phyloP scores from a whole-genome alignment of 306 rosid genomes.

The Medicago arabica region DNA sequence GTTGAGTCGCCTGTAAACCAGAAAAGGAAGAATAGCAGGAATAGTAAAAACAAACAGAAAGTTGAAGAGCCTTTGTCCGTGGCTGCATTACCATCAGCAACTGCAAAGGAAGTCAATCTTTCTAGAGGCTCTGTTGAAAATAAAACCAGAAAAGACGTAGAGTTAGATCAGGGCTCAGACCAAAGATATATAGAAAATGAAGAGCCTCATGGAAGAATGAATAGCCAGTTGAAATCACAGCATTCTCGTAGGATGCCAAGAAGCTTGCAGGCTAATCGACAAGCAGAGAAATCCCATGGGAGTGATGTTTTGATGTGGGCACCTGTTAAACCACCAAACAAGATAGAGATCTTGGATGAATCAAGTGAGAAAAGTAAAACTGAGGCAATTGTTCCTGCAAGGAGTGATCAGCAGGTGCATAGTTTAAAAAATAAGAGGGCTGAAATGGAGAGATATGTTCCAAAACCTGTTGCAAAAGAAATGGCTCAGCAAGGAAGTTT shows the following conservation, averaged over 20 bases:
- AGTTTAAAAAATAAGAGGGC: slow-evolving; percentile 83
- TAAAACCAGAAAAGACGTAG: slow-evolving; percentile 57
- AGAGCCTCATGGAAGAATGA: slow-evolving; percentile 65
- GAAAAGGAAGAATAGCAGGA: slow-evolving; percentile 74
- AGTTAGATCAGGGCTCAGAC: slow-evolving; percentile 57
- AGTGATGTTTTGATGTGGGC: slow-evolving; percentile 82
- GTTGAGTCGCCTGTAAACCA: slow-evolving; percentile 56
- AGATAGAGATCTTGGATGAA: slow-evolving; percentile 63
- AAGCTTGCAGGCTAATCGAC: slow-evolving; percentile 65
- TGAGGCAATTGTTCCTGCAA: slow-evolving; percentile 55
- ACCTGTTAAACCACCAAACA: slow-evolving; percentile 79
- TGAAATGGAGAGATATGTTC: slow-evolving; percentile 94
- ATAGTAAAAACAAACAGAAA: slow-evolving; percentile 71
- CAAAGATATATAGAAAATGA: slow-evolving; percentile 58
- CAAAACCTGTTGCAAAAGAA: slow-evolving; percentile 98
- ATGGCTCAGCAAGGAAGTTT: slow-evolving; percentile 84
- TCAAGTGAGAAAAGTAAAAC: slow-evolving; percentile 52
- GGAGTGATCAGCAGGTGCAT: slow-evolving; percentile 70
- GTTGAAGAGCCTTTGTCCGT: slow-evolving; percentile 54
- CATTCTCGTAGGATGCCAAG: slow-evolving; percentile 73
- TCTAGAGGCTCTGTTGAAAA: slow-evolving; percentile 52
- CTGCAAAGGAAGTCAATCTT: slow-evolving; percentile 54
- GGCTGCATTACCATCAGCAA: slow-evolving; percentile 44
- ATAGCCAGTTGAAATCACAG: slow-evolving; percentile 78
- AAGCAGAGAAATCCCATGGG: slow-evolving; percentile 69